These are phyloP conservation scores for Cutaneotrichosporon curvatum DNA, from an alignment of 1,284 basidiomycete species.

Conservation along the genomic window DNA sequence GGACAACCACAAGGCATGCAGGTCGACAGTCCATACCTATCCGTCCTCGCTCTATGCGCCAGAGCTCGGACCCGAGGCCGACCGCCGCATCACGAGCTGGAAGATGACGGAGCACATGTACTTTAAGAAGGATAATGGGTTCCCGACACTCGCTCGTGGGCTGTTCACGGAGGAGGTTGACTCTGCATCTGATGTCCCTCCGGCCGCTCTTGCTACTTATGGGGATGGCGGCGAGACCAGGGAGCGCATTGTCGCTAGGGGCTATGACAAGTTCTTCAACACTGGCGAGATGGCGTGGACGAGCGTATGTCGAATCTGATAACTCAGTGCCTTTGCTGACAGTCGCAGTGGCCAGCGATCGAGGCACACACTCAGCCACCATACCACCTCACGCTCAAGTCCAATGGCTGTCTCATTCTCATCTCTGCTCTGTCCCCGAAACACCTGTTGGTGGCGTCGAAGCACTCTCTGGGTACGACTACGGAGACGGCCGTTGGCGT, in stretches of 20 bases:
- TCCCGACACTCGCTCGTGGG: slow-evolving; percentile 83
- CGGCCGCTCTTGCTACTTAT: slow-evolving; percentile 23
- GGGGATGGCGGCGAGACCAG: slow-evolving; percentile 16
- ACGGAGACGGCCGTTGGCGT: slow-evolving; percentile 24
- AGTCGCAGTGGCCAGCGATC: slow-evolving; percentile 70
- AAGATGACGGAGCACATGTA: slow-evolving; percentile 95
- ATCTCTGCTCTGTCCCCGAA: slow-evolving; percentile 73
- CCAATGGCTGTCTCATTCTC: slow-evolving; percentile 98
- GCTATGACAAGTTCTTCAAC: slow-evolving; percentile 99
- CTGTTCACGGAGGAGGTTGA: slow-evolving; percentile 61
- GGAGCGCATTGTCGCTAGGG: slow-evolving; percentile 71
- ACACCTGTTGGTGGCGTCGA: slow-evolving; percentile 80
- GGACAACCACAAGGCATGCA: slow-evolving; percentile 34
- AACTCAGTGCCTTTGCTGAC: too few relatives aligned
- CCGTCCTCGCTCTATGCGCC: slow-evolving; percentile 33
- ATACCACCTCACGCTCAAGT: slow-evolving; percentile 87
- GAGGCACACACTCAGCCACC: slow-evolving; percentile 65
- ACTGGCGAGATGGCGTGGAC: slow-evolving; percentile 94
- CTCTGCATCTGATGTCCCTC: slow-evolving; percentile 16
- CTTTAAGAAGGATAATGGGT: slow-evolving; percentile 75
- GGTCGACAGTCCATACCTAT: slow-evolving; percentile 34
- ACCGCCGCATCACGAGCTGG: slow-evolving; percentile 63
- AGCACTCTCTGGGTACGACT: slow-evolving; percentile 70
- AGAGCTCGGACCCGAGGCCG: slow-evolving; percentile 3
- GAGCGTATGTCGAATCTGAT: slow-evolving; percentile 57